phyloP scores from a whole-genome alignment of 371 early-diverging fungal species.

The Funneliformis caledonium region DNA sequence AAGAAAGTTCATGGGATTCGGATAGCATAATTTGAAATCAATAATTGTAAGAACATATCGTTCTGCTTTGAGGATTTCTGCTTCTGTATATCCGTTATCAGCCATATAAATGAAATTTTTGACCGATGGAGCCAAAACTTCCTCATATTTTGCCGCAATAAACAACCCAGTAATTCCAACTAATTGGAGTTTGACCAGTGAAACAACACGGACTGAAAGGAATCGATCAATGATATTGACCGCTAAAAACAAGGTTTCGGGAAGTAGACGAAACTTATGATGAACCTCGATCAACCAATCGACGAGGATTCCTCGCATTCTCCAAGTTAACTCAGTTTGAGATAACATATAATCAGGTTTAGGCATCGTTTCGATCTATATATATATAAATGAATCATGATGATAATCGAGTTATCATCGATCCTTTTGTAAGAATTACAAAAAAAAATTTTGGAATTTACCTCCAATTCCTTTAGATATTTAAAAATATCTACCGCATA shows the following conservation, averaged over 20 bases:
- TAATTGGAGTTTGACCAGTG: slow-evolving; percentile 90
- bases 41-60: slow-evolving; percentile 85
- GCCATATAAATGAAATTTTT: slow-evolving; percentile 82
- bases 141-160: slow-evolving; percentile 98
- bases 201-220: slow-evolving; percentile 83
- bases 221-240: slow-evolving; percentile 98
- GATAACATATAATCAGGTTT: slow-evolving; percentile 80
- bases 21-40: slow-evolving; percentile 82
- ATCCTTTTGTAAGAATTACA: neutral
- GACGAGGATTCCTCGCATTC: slow-evolving; percentile 89
- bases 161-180: slow-evolving; percentile 96
- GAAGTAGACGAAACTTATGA: slow-evolving; percentile 86
- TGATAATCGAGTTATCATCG: neutral
- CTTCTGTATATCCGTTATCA: slow-evolving; percentile 74
- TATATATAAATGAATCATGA: neutral
- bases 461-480: slow-evolving; percentile 81
- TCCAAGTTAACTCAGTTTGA: slow-evolving; percentile 92
- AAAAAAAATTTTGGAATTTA: slow-evolving; percentile 36
- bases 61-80: slow-evolving; percentile 88
- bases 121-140: slow-evolving; percentile 83
- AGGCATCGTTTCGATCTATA: slow-evolving; percentile 67
- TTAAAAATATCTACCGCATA: slow-evolving; percentile 90
- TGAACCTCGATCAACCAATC: slow-evolving; percentile 94
- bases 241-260: slow-evolving; percentile 95
- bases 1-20: slow-evolving; percentile 90